These are phyloP conservation scores for Annulohypoxylon maeteangense DNA, from an alignment of 495 filamentous ascomycete species.

Conservation along the genomic window DNA sequence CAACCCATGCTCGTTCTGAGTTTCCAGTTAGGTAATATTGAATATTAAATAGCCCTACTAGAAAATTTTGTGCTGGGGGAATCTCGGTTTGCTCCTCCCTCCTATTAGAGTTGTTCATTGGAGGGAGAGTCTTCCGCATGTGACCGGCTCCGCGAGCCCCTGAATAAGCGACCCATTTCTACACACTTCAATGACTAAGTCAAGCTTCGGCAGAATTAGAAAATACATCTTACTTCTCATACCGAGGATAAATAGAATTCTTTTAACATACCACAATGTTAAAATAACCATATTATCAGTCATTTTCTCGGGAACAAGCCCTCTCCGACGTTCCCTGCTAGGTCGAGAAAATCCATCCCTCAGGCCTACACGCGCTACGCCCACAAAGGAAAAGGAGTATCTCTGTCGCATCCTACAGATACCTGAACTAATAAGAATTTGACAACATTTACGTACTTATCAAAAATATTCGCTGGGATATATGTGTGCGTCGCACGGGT, in stretches of 20 bases:
- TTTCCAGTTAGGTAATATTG: constrained; percentile 5
- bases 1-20: not conserved
- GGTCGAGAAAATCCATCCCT: constrained; percentile 13
- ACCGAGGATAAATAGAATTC: not conserved
- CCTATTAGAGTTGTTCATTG: not conserved
- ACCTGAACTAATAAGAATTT: constrained; percentile 6
- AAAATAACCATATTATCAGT: constrained; percentile 3
- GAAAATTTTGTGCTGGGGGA: not conserved
- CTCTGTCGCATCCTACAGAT: constrained; percentile 1
- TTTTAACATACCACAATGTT: not conserved
- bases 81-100: not conserved
- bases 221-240: not conserved
- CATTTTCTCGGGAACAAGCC: constrained; percentile 4
- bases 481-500: constrained; percentile 21
- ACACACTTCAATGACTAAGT: not conserved
- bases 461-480: constrained; percentile 2
- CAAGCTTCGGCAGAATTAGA: not conserved
- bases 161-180: constrained; percentile 13
- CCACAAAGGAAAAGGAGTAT: constrained; percentile 1
- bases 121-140: not conserved
- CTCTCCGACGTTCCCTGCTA: constrained; percentile 11
- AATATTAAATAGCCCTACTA: not conserved
- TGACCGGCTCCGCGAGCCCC: constrained; percentile 4
- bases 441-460: not conserved
- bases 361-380: constrained; percentile 10